Conservation (phyloP, 371 early-diverging fungal genomes). For the Actinomortierella wolfii region DNA sequence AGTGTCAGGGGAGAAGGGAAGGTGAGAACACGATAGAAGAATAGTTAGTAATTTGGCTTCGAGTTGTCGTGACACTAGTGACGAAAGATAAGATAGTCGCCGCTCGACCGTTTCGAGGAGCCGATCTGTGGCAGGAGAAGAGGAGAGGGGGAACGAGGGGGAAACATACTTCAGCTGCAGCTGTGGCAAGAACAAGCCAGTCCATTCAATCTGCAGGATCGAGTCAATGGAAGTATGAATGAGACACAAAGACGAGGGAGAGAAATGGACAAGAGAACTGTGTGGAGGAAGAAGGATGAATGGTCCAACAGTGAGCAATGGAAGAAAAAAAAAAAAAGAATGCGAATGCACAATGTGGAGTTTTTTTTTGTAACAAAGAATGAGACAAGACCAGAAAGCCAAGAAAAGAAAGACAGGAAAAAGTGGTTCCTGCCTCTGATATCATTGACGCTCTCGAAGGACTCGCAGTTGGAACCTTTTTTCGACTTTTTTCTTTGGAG, state of each 20-base stretch:
- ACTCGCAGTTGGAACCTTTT: background rate
- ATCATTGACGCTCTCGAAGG: background rate
- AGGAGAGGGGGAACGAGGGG: background rate
- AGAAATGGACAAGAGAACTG: constrained; percentile 5
- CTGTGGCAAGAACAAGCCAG: constrained; percentile 23
- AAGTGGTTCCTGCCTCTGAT: constrained; percentile 2
- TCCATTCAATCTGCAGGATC: constrained; percentile 6
- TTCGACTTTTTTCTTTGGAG: background rate
- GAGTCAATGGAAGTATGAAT: background rate
- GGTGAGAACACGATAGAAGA: background rate
- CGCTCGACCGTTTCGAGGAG: no score
- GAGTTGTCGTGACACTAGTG: no score
- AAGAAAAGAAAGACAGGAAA: background rate
- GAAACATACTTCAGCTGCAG: constrained; percentile 30
- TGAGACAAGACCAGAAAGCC: constrained; percentile 1
- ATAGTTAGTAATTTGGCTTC: no score
- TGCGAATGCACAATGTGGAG: no score
- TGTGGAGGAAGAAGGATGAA: no score
- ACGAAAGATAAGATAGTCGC: no score
- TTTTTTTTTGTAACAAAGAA: background rate
- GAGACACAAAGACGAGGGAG: constrained; percentile 1
- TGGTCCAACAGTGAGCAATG: no score
- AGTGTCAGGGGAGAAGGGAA: background rate
- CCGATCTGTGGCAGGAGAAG: constrained; percentile 1
- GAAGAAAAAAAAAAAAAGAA: constrained; percentile 1